Evolutionary conservation across 257 asterid genomes (phyloP).

Genomic region (Nicotiana attenuata): DNA sequence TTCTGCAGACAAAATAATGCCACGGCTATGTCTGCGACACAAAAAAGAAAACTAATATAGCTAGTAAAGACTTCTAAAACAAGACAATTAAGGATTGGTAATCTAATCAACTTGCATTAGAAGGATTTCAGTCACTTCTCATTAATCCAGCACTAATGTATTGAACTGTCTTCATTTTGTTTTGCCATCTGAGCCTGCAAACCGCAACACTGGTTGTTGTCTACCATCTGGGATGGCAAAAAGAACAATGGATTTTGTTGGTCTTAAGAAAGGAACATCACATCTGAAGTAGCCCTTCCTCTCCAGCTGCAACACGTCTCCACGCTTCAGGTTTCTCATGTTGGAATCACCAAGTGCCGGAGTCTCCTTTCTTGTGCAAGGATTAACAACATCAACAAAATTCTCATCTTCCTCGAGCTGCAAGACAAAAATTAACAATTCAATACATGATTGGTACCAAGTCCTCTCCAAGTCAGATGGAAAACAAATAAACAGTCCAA

Average conservation of each 20-base stretch:
- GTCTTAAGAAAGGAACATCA: constrained; percentile 61
- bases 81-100: neutral
- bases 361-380: constrained; percentile 63
- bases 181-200: constrained; percentile 15
- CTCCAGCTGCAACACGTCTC: constrained; percentile 84
- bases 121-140: neutral
- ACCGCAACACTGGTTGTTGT: constrained; percentile 60
- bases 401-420: constrained; percentile 93
- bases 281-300: constrained; percentile 91
- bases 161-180: neutral
- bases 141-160: neutral
- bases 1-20: neutral
- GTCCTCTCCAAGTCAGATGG: neutral
- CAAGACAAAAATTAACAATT: constrained; percentile 13
- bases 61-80: neutral
- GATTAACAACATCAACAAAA: constrained; percentile 70
- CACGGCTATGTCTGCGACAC: neutral
- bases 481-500: neutral
- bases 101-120: neutral
- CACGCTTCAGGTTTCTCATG: constrained; percentile 77
- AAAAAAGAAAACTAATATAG: neutral
- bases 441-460: neutral
- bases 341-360: constrained; percentile 76
- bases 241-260: constrained; percentile 63
- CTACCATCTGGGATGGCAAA: constrained; percentile 93